Percentiles rank a stretch among this genome's conserved stretches.
These are phyloP conservation scores for Thielaviopsis ethacetica DNA, from an alignment of 2,329 filamentous ascomycete genomes.

Conservation along the genomic window DNA sequence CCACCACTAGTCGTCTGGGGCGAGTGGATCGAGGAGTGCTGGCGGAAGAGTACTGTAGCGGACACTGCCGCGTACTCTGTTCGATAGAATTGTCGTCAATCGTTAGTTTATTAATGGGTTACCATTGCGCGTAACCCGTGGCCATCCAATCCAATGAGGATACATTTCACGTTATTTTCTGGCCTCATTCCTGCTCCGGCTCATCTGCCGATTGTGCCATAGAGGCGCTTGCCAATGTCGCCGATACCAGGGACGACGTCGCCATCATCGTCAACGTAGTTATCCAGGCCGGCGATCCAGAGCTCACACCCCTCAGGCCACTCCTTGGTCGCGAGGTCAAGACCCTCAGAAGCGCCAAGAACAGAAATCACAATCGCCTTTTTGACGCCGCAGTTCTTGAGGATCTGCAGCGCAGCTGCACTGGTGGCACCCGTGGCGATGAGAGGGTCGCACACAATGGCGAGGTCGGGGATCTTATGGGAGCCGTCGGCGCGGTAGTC, in stretches of 20 bases:
- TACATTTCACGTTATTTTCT: not conserved
- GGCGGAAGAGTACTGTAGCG: slow-evolving; percentile 59
- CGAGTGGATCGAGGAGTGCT: slow-evolving; percentile 65
- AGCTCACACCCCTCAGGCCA: slow-evolving; percentile 66
- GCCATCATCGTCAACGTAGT: slow-evolving; percentile 52
- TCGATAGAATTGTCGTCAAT: slow-evolving; percentile 10
- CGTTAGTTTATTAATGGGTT: not conserved
- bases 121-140: not conserved
- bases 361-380: slow-evolving; percentile 62
- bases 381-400: slow-evolving; percentile 80
- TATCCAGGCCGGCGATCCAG: slow-evolving; percentile 70
- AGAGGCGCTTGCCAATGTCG: slow-evolving; percentile 80
- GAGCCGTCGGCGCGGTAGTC: slow-evolving; percentile 46
- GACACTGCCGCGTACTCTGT: slow-evolving; percentile 54
- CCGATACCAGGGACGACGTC: slow-evolving; percentile 85
- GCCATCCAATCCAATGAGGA: not conserved
- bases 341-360: slow-evolving; percentile 54
- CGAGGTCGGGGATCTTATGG: slow-evolving; percentile 53
- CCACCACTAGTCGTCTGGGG: slow-evolving; percentile 51
- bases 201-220: slow-evolving; percentile 73
- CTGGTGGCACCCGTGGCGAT: slow-evolving; percentile 88
- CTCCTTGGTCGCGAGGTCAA: slow-evolving; percentile 52
- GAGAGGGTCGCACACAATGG: slow-evolving; percentile 77
- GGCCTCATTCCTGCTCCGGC: not conserved
- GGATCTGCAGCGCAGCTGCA: slow-evolving; percentile 72